Conservation (phyloP, 257 asterid genomes). For the Eustoma russellianum region DNA sequence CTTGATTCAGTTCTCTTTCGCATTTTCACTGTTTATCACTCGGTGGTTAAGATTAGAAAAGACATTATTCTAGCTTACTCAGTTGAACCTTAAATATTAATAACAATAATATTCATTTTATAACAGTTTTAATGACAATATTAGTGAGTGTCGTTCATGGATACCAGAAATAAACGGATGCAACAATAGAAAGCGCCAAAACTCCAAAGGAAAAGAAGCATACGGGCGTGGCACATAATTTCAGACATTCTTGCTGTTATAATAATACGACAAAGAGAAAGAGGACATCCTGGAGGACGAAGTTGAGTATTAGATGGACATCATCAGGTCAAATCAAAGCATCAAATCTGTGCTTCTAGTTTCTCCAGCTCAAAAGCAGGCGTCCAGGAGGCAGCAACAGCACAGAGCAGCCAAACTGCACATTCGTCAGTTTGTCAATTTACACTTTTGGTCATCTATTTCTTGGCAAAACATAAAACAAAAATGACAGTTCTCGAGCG, state of each 20-base stretch:
- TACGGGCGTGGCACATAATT: background rate
- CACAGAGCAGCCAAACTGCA: constrained; percentile 34
- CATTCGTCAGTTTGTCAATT: too few species aligned
- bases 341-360: background rate
- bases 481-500: background rate
- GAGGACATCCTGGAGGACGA: background rate
- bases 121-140: too few species aligned
- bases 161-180: too few species aligned
- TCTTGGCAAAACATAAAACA: background rate
- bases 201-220: background rate
- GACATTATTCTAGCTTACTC: too few species aligned
- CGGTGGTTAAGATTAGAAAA: too few species aligned
- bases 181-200: background rate
- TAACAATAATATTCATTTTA: too few species aligned
- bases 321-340: background rate
- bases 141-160: too few species aligned
- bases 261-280: background rate
- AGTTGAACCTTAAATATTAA: too few species aligned
- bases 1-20: too few species aligned
- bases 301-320: background rate
- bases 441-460: too few species aligned
- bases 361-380: constrained; percentile 16
- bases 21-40: too few species aligned
- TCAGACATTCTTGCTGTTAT: too few species aligned
- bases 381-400: constrained; percentile 31